Conservation (phyloP, 2,329 filamentous ascomycete species). For the Stylonectria norvegica region DNA sequence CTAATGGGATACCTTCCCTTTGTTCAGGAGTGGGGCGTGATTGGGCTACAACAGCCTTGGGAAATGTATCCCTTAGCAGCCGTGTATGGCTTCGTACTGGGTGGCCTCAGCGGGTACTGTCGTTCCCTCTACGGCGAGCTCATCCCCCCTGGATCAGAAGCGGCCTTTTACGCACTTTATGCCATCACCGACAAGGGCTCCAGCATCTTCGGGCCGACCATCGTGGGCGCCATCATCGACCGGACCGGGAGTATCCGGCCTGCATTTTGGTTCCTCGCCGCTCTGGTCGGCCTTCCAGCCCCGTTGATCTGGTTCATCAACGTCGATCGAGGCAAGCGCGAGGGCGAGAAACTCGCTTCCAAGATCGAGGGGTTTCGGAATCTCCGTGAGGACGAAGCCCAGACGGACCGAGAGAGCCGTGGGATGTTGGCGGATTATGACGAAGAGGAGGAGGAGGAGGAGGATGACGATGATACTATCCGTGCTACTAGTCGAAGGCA, state of each 20-base stretch:
- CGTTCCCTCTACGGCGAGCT: slow-evolving; percentile 89
- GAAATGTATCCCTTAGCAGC: slow-evolving; percentile 94
- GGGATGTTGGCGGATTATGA: slow-evolving; percentile 31
- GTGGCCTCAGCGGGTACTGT: slow-evolving; percentile 89
- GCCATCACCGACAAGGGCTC: slow-evolving; percentile 97
- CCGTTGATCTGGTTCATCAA: slow-evolving; percentile 83
- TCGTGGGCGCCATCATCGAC: slow-evolving; percentile 91
- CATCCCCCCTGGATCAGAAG: slow-evolving; percentile 90
- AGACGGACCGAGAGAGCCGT: slow-evolving; percentile 21
- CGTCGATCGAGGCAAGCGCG: slow-evolving; percentile 71
- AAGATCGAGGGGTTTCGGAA: slow-evolving; percentile 52
- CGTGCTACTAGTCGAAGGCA: slow-evolving; percentile 8
- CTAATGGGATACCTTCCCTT: slow-evolving; percentile 83
- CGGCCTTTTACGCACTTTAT: slow-evolving; percentile 93
- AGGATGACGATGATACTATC: slow-evolving; percentile 10
- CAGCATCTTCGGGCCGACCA: slow-evolving; percentile 87
- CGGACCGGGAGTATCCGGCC: slow-evolving; percentile 74
- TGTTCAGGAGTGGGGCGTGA: slow-evolving; percentile 67
- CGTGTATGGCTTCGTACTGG: slow-evolving; percentile 89
- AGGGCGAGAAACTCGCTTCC: slow-evolving; percentile 63
- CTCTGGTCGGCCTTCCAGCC: slow-evolving; percentile 78
- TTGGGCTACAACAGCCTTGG: slow-evolving; percentile 90
- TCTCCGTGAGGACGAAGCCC: slow-evolving; percentile 18
- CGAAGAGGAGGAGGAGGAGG: slow-evolving; percentile 19
- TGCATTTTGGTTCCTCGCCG: slow-evolving; percentile 88